A percentile compares a stretch with the other conserved stretches of the same genome.
Evolutionary conservation across 1,284 basidiomycete genomes (phyloP).

Genomic region (Puccinia hordei): DNA sequence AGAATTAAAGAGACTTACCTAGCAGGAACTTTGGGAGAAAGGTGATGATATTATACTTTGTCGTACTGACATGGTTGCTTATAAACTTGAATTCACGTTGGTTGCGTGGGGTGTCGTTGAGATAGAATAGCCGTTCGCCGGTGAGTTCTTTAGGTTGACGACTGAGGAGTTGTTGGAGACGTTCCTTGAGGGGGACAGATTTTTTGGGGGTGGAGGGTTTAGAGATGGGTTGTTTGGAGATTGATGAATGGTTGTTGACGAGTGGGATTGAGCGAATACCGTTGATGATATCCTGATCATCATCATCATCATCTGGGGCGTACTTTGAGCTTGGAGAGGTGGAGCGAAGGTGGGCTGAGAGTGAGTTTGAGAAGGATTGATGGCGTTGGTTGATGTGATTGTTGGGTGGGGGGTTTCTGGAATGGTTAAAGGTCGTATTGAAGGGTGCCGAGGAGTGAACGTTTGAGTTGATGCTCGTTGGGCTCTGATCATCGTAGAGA

Average conservation of each 20-base stretch:
- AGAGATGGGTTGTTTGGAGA: neutral
- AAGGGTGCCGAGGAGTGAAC: neutral
- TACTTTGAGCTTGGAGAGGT: conserved; percentile 30
- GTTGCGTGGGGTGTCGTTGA: conserved; percentile 39
- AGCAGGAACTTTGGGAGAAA: conserved; percentile 92
- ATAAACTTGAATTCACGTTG: conserved; percentile 49
- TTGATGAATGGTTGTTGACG: conserved; percentile 28
- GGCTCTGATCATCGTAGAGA: conserved; percentile 19
- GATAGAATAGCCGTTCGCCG: conserved; percentile 48
- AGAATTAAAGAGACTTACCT: conserved; percentile 65
- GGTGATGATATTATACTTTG: conserved; percentile 87
- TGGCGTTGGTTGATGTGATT: neutral
- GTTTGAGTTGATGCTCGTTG: conserved; percentile 1
- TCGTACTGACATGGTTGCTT: conserved; percentile 84
- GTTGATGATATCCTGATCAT: conserved; percentile 21
- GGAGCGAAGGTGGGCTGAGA: neutral
- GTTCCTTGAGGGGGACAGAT: conserved; percentile 3
- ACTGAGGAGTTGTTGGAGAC: conserved; percentile 14
- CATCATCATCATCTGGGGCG: conserved; percentile 4
- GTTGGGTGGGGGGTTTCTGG: neutral
- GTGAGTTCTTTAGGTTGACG: conserved; percentile 45
- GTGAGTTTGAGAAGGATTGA: neutral
- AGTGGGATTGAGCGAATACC: conserved; percentile 48
- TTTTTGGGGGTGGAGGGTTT: neutral
- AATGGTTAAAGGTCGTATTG: neutral